These are phyloP conservation scores for Dendrocalamus latiflorus DNA, from an alignment of 202 grass and related monocot genomes.

Conservation along the genomic window DNA sequence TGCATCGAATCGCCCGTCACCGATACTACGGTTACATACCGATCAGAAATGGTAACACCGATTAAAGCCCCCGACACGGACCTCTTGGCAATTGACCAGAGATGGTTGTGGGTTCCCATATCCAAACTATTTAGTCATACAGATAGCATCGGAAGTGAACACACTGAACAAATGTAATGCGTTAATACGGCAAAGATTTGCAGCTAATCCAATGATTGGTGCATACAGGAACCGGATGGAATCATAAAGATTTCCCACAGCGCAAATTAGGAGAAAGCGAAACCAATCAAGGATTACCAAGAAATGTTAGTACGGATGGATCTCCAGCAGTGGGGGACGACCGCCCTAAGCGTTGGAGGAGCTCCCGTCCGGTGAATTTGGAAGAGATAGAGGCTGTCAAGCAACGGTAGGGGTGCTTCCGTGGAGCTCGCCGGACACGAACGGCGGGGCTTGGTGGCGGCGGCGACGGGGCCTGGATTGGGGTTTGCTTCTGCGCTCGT, in stretches of 20 bases:
- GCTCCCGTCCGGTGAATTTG: not conserved
- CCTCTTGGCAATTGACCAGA: conserved; percentile 47
- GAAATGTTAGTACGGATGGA: not conserved
- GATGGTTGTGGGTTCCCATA: conserved; percentile 37
- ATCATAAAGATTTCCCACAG: not conserved
- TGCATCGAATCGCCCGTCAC: conserved; percentile 69
- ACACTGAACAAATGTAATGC: not conserved
- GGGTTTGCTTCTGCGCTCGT: not conserved
- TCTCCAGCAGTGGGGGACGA: not conserved
- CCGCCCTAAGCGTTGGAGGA: not conserved
- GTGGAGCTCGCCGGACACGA: not conserved
- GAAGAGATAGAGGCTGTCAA: not conserved
- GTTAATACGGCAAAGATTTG: not conserved
- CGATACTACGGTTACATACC: conserved; percentile 25
- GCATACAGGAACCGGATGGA: not conserved
- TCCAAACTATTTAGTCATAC: not conserved
- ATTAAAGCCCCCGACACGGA: conserved; percentile 18
- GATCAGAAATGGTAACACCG: conserved; percentile 56
- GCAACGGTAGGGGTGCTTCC: not conserved
- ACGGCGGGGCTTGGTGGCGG: not conserved
- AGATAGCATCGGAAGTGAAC: not conserved
- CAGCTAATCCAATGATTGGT: not conserved
- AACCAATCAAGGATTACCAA: not conserved
- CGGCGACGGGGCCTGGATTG: not conserved
- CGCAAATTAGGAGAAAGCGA: not conserved